Evolutionary conservation across 164 flowering plant genomes (phyloP).

Genomic region (Tetracentron sinense): DNA sequence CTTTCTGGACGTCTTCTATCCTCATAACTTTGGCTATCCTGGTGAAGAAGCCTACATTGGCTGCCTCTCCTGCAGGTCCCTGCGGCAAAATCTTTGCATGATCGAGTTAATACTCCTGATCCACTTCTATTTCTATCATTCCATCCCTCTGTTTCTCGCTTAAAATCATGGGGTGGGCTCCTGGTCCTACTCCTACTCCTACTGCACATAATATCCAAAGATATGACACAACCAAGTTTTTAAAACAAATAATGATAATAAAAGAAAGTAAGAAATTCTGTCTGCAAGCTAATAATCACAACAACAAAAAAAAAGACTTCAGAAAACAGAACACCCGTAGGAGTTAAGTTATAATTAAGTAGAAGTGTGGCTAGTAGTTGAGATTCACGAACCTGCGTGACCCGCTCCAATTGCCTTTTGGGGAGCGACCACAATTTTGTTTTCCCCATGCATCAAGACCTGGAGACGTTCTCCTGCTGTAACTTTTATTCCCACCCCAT

Average conservation of each 20-base stretch:
- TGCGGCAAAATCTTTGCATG: conserved; percentile 46
- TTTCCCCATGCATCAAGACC: conserved; percentile 51
- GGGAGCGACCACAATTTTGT: conserved; percentile 38
- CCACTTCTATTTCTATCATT: conserved; percentile 48
- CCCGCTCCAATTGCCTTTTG: conserved; percentile 34
- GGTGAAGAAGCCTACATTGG: conserved; percentile 56
- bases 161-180: conserved; percentile 41
- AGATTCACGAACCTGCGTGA: conserved; percentile 39
- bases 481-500: conserved; percentile 34
- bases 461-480: conserved; percentile 44
- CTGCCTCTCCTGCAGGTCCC: conserved; percentile 66
- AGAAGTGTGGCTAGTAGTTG: background rate
- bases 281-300: background rate
- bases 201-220: conserved; percentile 17
- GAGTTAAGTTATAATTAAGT: background rate
- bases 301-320: background rate
- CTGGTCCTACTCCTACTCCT: conserved; percentile 23
- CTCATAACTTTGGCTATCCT: conserved; percentile 31
- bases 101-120: conserved; percentile 31
- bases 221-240: no score
- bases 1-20: conserved; percentile 26
- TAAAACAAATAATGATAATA: background rate
- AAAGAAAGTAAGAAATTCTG: background rate
- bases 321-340: background rate
- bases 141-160: conserved; percentile 38